A percentile compares a stretch with the other conserved stretches of the same genome.
phyloP scores from a whole-genome alignment of 257 asterid genomes.

The Nicotiana paniculata region DNA sequence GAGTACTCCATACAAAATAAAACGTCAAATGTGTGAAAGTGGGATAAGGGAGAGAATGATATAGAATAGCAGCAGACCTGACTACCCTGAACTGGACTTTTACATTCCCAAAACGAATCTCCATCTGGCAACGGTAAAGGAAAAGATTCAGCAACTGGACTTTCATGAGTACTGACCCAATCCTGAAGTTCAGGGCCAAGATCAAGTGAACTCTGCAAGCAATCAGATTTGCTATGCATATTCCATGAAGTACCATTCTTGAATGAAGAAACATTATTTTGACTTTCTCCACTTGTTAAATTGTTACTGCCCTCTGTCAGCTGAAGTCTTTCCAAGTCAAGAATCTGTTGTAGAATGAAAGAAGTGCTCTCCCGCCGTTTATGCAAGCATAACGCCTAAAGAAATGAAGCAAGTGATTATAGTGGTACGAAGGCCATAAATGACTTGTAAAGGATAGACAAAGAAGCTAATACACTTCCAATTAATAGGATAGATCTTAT shows the following conservation, averaged over 20 bases:
- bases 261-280: constrained; percentile 10
- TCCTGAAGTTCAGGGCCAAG: constrained; percentile 23
- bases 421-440: neutral
- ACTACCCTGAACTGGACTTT: constrained; percentile 7
- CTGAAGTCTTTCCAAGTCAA: constrained; percentile 55
- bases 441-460: neutral
- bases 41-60: neutral
- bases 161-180: constrained; percentile 23
- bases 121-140: constrained; percentile 8
- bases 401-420: neutral
- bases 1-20: neutral
- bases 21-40: neutral
- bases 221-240: constrained; percentile 22
- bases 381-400: neutral
- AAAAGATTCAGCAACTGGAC: constrained; percentile 31
- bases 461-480: neutral
- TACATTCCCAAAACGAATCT: constrained; percentile 10
- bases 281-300: constrained; percentile 25
- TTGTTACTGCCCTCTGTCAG: constrained; percentile 25
- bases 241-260: constrained; percentile 21
- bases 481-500: neutral
- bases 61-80: neutral
- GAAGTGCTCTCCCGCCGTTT: constrained; percentile 19
- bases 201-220: constrained; percentile 25
- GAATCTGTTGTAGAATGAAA: constrained; percentile 57